These are phyloP conservation scores for Lachancea fermentati DNA, from an alignment of 805 yeast species.

Conservation along the genomic window DNA sequence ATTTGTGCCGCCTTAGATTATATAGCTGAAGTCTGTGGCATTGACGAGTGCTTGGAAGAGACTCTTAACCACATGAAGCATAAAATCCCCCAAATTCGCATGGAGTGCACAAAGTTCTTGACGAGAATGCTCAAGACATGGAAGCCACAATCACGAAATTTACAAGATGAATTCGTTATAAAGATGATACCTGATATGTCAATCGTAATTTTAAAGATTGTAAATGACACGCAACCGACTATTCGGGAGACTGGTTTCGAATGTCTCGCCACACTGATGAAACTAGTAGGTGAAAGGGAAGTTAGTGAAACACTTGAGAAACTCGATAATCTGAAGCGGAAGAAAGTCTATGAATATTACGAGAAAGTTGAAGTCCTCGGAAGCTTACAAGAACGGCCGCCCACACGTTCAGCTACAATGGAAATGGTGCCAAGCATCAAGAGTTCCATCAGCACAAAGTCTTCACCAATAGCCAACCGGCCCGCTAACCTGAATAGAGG, in stretches of 20 bases:
- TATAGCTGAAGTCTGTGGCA: conserved; percentile 48
- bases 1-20: conserved; percentile 62
- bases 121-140: conserved; percentile 51
- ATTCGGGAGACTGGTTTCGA: conserved; percentile 74
- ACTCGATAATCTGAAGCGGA: conserved; percentile 71
- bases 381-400: neutral
- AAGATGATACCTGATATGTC: conserved; percentile 36
- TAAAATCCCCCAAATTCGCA: conserved; percentile 77
- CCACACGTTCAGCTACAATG: neutral
- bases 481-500: neutral
- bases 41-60: conserved; percentile 52
- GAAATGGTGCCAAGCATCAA: neutral
- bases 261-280: conserved; percentile 74
- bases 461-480: neutral
- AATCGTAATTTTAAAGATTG: conserved; percentile 52
- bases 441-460: too few species aligned
- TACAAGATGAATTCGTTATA: conserved; percentile 8
- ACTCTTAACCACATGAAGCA: conserved; percentile 56
- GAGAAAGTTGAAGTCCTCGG: conserved; percentile 28
- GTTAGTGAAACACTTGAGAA: conserved; percentile 50
- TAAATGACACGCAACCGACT: conserved; percentile 79
- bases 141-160: conserved; percentile 7
- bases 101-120: conserved; percentile 62
- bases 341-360: conserved; percentile 57
- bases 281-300: conserved; percentile 71